Evolutionary conservation across 2,329 filamentous ascomycete genomes (phyloP).

Genomic region (Colletotrichum agaves): DNA sequence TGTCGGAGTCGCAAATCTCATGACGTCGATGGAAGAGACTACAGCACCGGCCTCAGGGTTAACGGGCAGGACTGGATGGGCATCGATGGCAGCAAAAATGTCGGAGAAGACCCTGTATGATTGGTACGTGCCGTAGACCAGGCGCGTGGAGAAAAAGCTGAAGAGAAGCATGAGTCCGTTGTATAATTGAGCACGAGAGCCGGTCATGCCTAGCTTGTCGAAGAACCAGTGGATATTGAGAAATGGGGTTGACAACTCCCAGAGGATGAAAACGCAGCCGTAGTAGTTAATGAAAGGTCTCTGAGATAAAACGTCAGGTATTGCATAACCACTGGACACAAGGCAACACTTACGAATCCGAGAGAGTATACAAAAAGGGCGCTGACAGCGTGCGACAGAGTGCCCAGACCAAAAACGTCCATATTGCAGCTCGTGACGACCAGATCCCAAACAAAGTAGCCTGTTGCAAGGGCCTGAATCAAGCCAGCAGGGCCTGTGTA

Average conservation of each 20-base stretch:
- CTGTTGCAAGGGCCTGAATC: conserved; percentile 79
- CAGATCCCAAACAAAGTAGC: conserved; percentile 89
- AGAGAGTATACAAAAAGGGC: conserved; percentile 80
- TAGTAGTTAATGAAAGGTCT: conserved; percentile 89
- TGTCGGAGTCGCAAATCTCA: conserved; percentile 60
- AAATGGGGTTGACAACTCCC: conserved; percentile 87
- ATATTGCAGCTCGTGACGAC: conserved; percentile 75
- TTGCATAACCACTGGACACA: conserved; percentile 25
- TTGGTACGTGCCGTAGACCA: conserved; percentile 82
- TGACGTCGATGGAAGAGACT: conserved; percentile 51
- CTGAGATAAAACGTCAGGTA: conserved; percentile 54
- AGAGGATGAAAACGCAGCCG: conserved; percentile 82
- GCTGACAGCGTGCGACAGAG: conserved; percentile 80
- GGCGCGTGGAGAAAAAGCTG: conserved; percentile 80
- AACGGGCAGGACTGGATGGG: conserved; percentile 38
- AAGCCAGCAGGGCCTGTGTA: conserved; percentile 79
- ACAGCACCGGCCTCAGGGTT: conserved; percentile 39
- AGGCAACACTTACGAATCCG: conserved; percentile 74
- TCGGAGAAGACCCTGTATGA: conserved; percentile 77
- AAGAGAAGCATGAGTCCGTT: conserved; percentile 79
- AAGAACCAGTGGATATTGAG: conserved; percentile 94
- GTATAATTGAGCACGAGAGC: conserved; percentile 77
- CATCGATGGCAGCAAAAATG: conserved; percentile 68
- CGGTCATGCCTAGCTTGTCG: conserved; percentile 86
- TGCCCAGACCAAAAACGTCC: conserved; percentile 78